phyloP scores from a whole-genome alignment of 495 filamentous ascomycete genomes.

The Aspergillus affinis region DNA sequence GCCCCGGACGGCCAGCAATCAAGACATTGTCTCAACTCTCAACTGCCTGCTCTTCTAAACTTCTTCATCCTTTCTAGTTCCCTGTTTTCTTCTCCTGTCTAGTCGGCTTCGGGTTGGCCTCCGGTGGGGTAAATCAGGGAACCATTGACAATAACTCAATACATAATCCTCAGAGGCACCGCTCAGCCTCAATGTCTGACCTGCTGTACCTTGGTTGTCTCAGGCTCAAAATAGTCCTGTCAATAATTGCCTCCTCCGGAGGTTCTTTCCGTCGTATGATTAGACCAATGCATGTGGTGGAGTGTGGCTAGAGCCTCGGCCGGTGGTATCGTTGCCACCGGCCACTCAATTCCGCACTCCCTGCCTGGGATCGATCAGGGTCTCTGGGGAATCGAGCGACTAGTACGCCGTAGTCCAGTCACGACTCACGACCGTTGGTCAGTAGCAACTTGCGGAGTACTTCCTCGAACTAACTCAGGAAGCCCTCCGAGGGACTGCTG shows the following conservation, averaged over 20 bases:
- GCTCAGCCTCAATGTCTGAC: not conserved
- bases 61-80: too few relatives aligned
- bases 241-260: not conserved
- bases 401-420: too few relatives aligned
- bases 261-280: not conserved
- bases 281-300: not conserved
- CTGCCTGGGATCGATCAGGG: not conserved
- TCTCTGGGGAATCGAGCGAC: too few relatives aligned
- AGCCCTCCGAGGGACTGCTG: too few relatives aligned
- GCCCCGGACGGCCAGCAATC: not conserved
- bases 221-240: not conserved
- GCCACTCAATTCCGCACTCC: not conserved
- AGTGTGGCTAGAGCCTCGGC: not conserved
- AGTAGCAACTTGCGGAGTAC: too few relatives aligned
- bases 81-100: not conserved
- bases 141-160: not conserved
- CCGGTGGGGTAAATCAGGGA: too few relatives aligned
- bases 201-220: not conserved
- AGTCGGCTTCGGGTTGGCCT: not conserved
- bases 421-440: too few relatives aligned
- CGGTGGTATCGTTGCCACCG: not conserved
- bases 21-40: not conserved
- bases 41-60: not conserved
- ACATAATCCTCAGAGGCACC: not conserved
- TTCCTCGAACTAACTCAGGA: too few relatives aligned